phyloP scores from a whole-genome alignment of 108 stramenopile species.

The Cylindrotheca fusiformis region DNA sequence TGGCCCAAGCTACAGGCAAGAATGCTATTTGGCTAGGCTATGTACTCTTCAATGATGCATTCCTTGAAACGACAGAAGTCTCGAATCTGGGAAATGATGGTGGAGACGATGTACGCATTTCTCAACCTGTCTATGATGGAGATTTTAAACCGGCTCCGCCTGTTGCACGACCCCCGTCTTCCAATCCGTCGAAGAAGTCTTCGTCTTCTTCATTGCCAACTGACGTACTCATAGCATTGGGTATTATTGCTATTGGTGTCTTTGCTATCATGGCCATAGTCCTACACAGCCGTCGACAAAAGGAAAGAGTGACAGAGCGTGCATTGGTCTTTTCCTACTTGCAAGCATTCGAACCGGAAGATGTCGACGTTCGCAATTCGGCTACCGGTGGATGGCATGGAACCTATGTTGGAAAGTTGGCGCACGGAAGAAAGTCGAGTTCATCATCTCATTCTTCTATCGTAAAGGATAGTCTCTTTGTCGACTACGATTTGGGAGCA shows the following conservation, averaged over 20 bases:
- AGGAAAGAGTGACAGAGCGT: conserved; percentile 25
- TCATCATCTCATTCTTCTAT: conserved; percentile 23
- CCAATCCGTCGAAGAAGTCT: background rate
- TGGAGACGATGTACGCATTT: background rate
- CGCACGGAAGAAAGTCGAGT: conserved; percentile 18
- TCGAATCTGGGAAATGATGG: conserved; percentile 17
- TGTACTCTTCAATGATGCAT: conserved; percentile 9
- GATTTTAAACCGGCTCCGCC: background rate
- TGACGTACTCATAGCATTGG: background rate
- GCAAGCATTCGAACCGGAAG: conserved; percentile 46
- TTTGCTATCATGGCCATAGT: background rate
- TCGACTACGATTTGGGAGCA: conserved; percentile 22
- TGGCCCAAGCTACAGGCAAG: background rate
- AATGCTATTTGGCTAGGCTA: conserved; percentile 23
- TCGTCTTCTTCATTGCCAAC: background rate
- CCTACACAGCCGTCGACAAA: conserved; percentile 7
- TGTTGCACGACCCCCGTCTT: background rate
- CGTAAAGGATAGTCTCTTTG: conserved; percentile 30
- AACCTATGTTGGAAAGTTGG: conserved; percentile 41
- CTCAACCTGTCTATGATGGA: background rate
- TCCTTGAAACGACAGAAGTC: conserved; percentile 15
- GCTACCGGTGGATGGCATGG: conserved; percentile 69
- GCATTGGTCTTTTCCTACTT: conserved; percentile 39
- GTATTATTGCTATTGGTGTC: conserved; percentile 9
- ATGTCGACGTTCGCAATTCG: conserved; percentile 50